phyloP scores from a whole-genome alignment of 2,329 filamentous ascomycete genomes.

The Camptophora hylomeconis region DNA sequence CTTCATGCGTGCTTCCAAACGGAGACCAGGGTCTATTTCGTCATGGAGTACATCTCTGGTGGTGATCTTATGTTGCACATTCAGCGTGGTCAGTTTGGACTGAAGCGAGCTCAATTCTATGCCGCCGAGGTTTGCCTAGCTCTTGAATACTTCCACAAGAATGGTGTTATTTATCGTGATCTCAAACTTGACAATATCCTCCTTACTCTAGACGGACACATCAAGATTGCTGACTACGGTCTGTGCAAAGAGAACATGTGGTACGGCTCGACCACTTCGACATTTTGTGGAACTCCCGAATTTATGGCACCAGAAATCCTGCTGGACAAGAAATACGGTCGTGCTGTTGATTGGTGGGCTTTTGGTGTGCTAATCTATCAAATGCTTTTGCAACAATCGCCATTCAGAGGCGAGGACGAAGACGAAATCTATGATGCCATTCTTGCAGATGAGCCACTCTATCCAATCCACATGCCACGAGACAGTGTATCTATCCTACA shows the following conservation, averaged over 20 bases:
- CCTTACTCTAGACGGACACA: slow-evolving; percentile 85
- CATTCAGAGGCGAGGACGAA: slow-evolving; percentile 96
- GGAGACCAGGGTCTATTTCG: slow-evolving; percentile 95
- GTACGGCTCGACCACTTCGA: slow-evolving; percentile 93
- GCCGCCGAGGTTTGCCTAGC: slow-evolving; percentile 94
- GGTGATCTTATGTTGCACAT: slow-evolving; percentile 99
- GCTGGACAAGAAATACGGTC: slow-evolving; percentile 94
- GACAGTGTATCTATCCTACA: slow-evolving; percentile 96
- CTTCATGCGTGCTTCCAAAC: slow-evolving; percentile 98
- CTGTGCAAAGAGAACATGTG: slow-evolving; percentile 99
- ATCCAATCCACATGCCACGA: slow-evolving; percentile 96
- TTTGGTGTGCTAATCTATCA: slow-evolving; percentile 98
- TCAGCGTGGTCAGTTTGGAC: slow-evolving; percentile 88
- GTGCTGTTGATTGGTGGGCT: slow-evolving; percentile 98
- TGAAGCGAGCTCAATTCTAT: slow-evolving; percentile 96
- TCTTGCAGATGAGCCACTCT: slow-evolving; percentile 89
- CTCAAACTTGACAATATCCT: slow-evolving; percentile 80
- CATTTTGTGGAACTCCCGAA: slow-evolving; percentile 97
- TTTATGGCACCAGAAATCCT: slow-evolving; percentile 99
- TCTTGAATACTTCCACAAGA: slow-evolving; percentile 98
- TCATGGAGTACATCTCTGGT: slow-evolving; percentile 98
- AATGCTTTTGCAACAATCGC: slow-evolving; percentile 97
- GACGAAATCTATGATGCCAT: slow-evolving; percentile 99
- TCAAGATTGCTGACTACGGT: slow-evolving; percentile 98
- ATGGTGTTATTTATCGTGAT: slow-evolving; percentile 91